A percentile compares a stretch with the other conserved stretches of the same genome.
phyloP scores from a whole-genome alignment of 1,139 yeast genomes.

The Diutina rugosa region DNA sequence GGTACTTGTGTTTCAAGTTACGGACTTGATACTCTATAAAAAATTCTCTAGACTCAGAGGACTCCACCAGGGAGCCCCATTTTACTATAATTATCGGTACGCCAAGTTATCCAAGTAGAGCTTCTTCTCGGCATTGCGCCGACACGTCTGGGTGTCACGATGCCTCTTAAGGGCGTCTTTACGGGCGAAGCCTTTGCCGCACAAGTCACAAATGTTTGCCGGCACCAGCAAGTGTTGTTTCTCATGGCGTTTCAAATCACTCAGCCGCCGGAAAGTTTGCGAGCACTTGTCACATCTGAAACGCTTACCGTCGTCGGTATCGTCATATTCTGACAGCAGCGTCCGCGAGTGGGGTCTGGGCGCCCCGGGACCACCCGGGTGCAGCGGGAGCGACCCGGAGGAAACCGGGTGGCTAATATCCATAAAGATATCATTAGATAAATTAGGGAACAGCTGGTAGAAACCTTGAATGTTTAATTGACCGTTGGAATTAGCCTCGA shows the following conservation, averaged over 20 bases:
- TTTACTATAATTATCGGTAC: conserved; percentile 5
- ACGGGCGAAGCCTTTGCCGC: conserved; percentile 75
- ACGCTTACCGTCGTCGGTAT: conserved; percentile 12
- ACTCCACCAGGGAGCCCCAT: neutral
- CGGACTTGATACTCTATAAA: too few species aligned
- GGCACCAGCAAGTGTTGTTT: conserved; percentile 43
- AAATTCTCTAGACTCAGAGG: too few species aligned
- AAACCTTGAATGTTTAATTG: conserved; percentile 32
- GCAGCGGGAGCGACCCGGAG: conserved; percentile 3
- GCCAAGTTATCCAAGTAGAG: conserved; percentile 24
- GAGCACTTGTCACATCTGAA: conserved; percentile 37
- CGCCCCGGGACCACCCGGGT: neutral
- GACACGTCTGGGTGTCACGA: conserved; percentile 59
- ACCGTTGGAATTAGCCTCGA: conserved; percentile 28
- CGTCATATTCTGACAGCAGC: neutral
- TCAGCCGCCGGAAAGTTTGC: conserved; percentile 46
- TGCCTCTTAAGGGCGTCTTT: conserved; percentile 72
- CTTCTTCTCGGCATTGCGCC: conserved; percentile 45
- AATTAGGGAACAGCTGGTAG: conserved; percentile 29
- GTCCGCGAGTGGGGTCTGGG: conserved; percentile 3
- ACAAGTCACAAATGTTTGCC: conserved; percentile 58
- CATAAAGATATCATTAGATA: conserved; percentile 27
- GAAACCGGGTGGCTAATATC: neutral
- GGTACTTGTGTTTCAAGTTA: too few species aligned
- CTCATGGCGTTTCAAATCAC: conserved; percentile 56